Conservation (phyloP, 768 basidiomycete species). For the Boletus pseudo-olivaceus region DNA sequence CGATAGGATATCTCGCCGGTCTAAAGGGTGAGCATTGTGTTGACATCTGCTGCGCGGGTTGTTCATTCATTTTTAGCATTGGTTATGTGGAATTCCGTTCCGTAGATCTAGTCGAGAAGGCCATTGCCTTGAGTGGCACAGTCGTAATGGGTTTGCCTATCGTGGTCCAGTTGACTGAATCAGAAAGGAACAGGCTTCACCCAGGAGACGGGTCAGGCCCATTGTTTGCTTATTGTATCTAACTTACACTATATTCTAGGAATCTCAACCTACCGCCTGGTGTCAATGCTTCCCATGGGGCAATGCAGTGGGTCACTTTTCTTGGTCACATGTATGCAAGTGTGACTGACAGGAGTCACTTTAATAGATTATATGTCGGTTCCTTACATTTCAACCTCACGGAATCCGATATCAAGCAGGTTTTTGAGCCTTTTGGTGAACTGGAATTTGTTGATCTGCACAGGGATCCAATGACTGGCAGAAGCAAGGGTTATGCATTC, state of each 20-base stretch:
- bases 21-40: slow-evolving; percentile 77
- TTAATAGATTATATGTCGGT: slow-evolving; percentile 85
- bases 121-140: slow-evolving; percentile 85
- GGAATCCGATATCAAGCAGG: slow-evolving; percentile 96
- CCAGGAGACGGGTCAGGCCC: slow-evolving; percentile 76
- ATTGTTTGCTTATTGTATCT: slow-evolving; percentile 1
- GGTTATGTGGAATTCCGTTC: slow-evolving; percentile 96
- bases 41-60: background rate
- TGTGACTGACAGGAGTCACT: slow-evolving; percentile 7
- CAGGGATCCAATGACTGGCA: slow-evolving; percentile 88
- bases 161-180: slow-evolving; percentile 94
- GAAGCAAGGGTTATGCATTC: slow-evolving; percentile 97
- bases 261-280: slow-evolving; percentile 84
- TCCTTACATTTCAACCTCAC: slow-evolving; percentile 96
- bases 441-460: slow-evolving; percentile 98
- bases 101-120: slow-evolving; percentile 88
- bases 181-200: slow-evolving; percentile 88
- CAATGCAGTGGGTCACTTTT: slow-evolving; percentile 69
- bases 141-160: slow-evolving; percentile 98
- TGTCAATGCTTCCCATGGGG: slow-evolving; percentile 73
- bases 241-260: slow-evolving; percentile 34
- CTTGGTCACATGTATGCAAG: slow-evolving; percentile 13
- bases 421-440: slow-evolving; percentile 98
- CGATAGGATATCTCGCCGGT: slow-evolving; percentile 88
- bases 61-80: slow-evolving; percentile 55